Evolutionary conservation across 2,329 filamentous ascomycete genomes (phyloP).

Genomic region (Xylariaceae sp.): DNA sequence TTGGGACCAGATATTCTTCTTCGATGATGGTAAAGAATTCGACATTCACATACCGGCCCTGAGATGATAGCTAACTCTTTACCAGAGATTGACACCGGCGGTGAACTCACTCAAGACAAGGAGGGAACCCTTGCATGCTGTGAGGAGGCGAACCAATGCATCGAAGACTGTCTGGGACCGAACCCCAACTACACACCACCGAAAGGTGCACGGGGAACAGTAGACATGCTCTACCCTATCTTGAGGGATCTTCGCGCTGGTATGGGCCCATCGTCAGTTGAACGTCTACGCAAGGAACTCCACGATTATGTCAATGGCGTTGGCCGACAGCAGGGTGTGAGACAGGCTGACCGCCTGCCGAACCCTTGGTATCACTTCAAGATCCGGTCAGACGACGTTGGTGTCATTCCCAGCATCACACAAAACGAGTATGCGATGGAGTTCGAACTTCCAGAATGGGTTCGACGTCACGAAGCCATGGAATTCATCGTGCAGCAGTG

Average conservation of each 20-base stretch:
- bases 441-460: slow-evolving; percentile 27
- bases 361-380: slow-evolving; percentile 29
- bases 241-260: slow-evolving; percentile 25
- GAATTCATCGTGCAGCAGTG: slow-evolving; percentile 28
- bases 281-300: slow-evolving; percentile 26
- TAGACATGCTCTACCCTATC: slow-evolving; percentile 30
- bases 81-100: slow-evolving; percentile 31
- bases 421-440: slow-evolving; percentile 31
- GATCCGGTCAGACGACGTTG: slow-evolving; percentile 29
- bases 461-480: slow-evolving; percentile 28
- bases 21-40: slow-evolving; percentile 25
- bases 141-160: slow-evolving; percentile 24
- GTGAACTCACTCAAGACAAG: slow-evolving; percentile 27
- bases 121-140: slow-evolving; percentile 25
- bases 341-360: slow-evolving; percentile 23
- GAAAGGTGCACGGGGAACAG: slow-evolving; percentile 19
- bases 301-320: slow-evolving; percentile 30
- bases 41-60: too few species aligned
- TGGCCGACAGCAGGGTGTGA: slow-evolving; percentile 26
- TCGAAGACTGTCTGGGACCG: slow-evolving; percentile 27
- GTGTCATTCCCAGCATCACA: slow-evolving; percentile 29
- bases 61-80: background rate
- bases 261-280: slow-evolving; percentile 20
- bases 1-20: slow-evolving; percentile 26
- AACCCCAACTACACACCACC: slow-evolving; percentile 25